Conservation (phyloP, 1,284 basidiomycete genomes). For the Anthracocystis walkeri region DNA sequence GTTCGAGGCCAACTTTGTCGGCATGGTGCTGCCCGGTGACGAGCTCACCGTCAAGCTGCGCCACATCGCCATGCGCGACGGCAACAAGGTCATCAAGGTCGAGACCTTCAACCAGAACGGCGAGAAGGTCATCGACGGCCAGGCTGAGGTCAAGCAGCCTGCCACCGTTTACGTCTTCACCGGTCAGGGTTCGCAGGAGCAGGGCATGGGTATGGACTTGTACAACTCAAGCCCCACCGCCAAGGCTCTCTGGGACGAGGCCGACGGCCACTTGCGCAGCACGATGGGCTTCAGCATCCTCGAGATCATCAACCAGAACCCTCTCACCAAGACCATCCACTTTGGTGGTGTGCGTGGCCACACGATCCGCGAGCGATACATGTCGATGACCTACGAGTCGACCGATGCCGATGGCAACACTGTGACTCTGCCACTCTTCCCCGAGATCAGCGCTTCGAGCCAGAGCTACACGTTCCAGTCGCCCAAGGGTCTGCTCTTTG, state of each 20-base stretch:
- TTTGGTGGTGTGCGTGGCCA: constrained; percentile 99
- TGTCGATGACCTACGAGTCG: constrained; percentile 95
- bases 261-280: constrained; percentile 89
- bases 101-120: constrained; percentile 86
- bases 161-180: constrained; percentile 95
- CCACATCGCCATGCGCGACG: constrained; percentile 62
- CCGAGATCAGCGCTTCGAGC: constrained; percentile 59
- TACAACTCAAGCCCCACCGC: constrained; percentile 93
- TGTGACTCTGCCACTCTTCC: constrained; percentile 63
- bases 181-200: constrained; percentile 97
- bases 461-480: constrained; percentile 90
- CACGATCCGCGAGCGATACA: constrained; percentile 95
- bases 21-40: constrained; percentile 96
- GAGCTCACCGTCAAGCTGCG: constrained; percentile 84
- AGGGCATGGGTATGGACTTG: constrained; percentile 99
- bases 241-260: constrained; percentile 95
- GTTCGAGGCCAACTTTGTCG: constrained; percentile 77
- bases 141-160: constrained; percentile 87
- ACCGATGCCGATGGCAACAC: constrained; percentile 90
- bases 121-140: constrained; percentile 91
- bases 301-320: constrained; percentile 76
- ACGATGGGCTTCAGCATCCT: constrained; percentile 97
- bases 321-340: constrained; percentile 82
- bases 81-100: constrained; percentile 84
- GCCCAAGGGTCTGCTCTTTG: constrained; percentile 92